phyloP scores from a whole-genome alignment of 2,329 filamentous ascomycete species.

The Rhynchosporium agropyri region DNA sequence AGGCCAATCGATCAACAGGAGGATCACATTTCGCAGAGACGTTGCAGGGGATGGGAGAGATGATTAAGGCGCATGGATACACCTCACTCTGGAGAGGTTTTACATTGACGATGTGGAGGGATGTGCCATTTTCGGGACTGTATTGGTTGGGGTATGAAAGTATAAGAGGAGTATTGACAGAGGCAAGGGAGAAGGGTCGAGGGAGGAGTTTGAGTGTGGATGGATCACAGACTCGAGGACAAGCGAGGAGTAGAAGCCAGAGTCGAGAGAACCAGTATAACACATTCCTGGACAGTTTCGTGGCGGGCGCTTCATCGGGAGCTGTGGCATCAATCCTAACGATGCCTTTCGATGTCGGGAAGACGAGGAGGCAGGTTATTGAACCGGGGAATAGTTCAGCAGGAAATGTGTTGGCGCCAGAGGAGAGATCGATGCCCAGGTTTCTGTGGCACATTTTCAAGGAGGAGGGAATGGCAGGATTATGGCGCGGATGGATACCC shows the following conservation, averaged over 20 bases:
- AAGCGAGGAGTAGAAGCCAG: conserved; percentile 57
- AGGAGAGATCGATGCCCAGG: conserved; percentile 75
- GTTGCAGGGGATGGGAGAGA: conserved; percentile 71
- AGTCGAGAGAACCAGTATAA: conserved; percentile 70
- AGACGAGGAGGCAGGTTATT: conserved; percentile 89
- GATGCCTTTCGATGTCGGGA: conserved; percentile 96
- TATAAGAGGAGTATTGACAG: conserved; percentile 70
- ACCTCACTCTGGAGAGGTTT: conserved; percentile 87
- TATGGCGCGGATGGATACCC: conserved; percentile 92
- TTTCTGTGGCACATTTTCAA: conserved; percentile 91
- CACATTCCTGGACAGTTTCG: conserved; percentile 86
- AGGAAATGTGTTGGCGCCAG: conserved; percentile 56
- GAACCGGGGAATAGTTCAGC: conserved; percentile 51
- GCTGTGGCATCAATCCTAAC: conserved; percentile 85
- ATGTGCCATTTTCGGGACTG: conserved; percentile 94
- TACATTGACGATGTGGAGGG: conserved; percentile 89
- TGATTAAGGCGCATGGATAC: conserved; percentile 79
- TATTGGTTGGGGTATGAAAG: conserved; percentile 99
- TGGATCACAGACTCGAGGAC: conserved; percentile 43
- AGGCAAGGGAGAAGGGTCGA: conserved; percentile 60
- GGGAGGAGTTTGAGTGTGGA: conserved; percentile 48
- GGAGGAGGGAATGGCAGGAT: conserved; percentile 76
- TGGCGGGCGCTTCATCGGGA: conserved; percentile 81
- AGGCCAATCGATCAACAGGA: conserved; percentile 64
- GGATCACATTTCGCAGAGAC: conserved; percentile 79